Evolutionary conservation across 805 yeast genomes (phyloP).

Genomic region (Yamadazyma phyllophila): DNA sequence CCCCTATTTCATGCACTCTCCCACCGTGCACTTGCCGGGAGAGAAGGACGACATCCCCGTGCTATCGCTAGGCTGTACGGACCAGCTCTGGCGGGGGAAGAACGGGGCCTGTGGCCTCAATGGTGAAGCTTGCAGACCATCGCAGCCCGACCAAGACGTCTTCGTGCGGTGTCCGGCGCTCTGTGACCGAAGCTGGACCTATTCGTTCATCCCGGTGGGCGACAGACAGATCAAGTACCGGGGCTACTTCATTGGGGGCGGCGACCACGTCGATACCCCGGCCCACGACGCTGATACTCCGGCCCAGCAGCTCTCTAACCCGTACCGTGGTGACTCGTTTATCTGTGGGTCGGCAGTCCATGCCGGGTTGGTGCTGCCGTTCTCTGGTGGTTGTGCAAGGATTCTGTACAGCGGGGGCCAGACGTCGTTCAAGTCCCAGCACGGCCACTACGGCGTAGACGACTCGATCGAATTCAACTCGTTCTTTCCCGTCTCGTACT

Average conservation of each 20-base stretch:
- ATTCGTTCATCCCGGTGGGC: conserved; percentile 74
- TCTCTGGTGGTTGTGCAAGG: conserved; percentile 76
- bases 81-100: conserved; percentile 68
- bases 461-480: conserved; percentile 60
- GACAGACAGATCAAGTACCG: conserved; percentile 62
- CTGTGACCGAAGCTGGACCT: conserved; percentile 78
- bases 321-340: conserved; percentile 85
- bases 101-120: conserved; percentile 73
- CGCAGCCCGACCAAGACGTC: conserved; percentile 40
- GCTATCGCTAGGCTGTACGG: conserved; percentile 48
- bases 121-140: conserved; percentile 59
- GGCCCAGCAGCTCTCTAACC: conserved; percentile 39
- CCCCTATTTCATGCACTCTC: conserved; percentile 47
- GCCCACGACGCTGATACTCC: background rate
- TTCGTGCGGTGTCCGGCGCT: conserved; percentile 82
- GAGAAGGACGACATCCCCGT: conserved; percentile 2
- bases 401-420: conserved; percentile 56
- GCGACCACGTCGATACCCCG: conserved; percentile 22
- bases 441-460: conserved; percentile 54
- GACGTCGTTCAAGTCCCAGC: conserved; percentile 42
- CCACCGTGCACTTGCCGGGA: conserved; percentile 20
- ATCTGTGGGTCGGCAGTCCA: conserved; percentile 91
- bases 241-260: conserved; percentile 79
- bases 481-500: conserved; percentile 72
- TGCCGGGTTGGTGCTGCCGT: conserved; percentile 72